phyloP scores from a whole-genome alignment of 2,329 filamentous ascomycete species.

The Xylaria sp. region DNA sequence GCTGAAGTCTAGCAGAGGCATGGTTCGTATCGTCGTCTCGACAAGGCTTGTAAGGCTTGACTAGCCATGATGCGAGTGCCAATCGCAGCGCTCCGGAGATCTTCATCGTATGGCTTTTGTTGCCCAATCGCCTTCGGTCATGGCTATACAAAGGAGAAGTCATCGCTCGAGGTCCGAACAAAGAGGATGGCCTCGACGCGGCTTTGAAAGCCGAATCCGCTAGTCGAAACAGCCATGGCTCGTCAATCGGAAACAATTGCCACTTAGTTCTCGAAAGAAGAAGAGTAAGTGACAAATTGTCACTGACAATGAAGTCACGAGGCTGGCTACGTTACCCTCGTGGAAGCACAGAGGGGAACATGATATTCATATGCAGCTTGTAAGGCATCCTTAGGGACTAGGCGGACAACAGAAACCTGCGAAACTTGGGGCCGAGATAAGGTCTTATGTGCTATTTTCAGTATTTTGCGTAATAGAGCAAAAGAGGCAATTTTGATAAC shows the following conservation, averaged over 20 bases:
- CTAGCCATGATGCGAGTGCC: slow-evolving; percentile 38
- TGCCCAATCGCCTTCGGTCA: slow-evolving; percentile 36
- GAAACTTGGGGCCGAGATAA: slow-evolving; percentile 14
- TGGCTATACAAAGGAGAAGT: slow-evolving; percentile 43
- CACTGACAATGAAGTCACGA: slow-evolving; percentile 18
- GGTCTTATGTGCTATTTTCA: slow-evolving; percentile 18
- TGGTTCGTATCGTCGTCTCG: slow-evolving; percentile 41
- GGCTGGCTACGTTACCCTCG: slow-evolving; percentile 11
- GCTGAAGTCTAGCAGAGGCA: slow-evolving; percentile 35
- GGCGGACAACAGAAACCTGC: slow-evolving; percentile 2
- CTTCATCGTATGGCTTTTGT: slow-evolving; percentile 39
- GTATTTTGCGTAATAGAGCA: slow-evolving; percentile 17
- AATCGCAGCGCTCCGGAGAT: slow-evolving; percentile 18
- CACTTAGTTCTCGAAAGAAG: slow-evolving; percentile 12
- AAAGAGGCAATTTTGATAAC: slow-evolving; percentile 10
- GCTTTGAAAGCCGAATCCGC: slow-evolving; percentile 43
- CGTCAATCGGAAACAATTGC: slow-evolving; percentile 24
- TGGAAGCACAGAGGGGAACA: not conserved
- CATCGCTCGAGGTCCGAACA: slow-evolving; percentile 39
- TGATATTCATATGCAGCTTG: not conserved
- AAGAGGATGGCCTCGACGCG: slow-evolving; percentile 42
- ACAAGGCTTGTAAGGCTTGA: slow-evolving; percentile 29
- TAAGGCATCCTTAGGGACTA: not conserved
- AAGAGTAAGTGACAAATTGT: not conserved
- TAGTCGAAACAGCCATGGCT: slow-evolving; percentile 40